Base-by-base conservation (phyloP, 352 stramenopile genomes). In the Hyaloperonospora arabidopsidis region DNA sequence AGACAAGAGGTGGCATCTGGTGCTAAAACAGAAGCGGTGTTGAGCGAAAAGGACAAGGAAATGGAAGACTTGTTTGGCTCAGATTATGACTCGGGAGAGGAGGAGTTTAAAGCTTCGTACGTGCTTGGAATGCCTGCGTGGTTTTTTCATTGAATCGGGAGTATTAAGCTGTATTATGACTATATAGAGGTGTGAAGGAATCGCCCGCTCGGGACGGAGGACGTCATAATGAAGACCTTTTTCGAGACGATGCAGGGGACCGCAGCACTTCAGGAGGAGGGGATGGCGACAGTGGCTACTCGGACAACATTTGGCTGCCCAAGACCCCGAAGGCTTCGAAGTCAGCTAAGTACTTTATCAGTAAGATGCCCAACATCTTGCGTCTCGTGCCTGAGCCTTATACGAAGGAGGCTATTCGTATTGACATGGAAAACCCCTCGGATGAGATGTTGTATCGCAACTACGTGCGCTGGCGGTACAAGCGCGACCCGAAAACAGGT, bases 31-130 rank as follows among this genome's bases (percentile, higher is more conserved):
- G 63, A 79, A n/a, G 67, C 22, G 15, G 17, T 19, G 4, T 32
- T 32, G 25, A 46, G 10, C 11, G 25, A 73, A 14, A 90, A 89
- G 28, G 76, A 86, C 49, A 83, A 87, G 41, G 83, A 93, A 63
- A 93, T 93, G 80, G 76, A 87, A 50, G 83, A 93, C n/a, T 70
- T 93, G 18, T 93, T 93, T 52, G 83, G 83, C 46, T 93, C 83
- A 35, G 83, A 93, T 56, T 93, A 93, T 61, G 83, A 93, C 63
- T 93, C 83, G 52, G 83, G 89, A 48, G 82, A 92, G 56, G 83
- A 93, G 46, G 83, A 93, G 52, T 91, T 93, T 68, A 91, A 93
- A 60, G 83, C 83, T 39, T 87, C 76, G 78, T 88, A 83, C 54
- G 76, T 72, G 13, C 6, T 3, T 18, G 23, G 11, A 19, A 23